A percentile compares a stretch with the other conserved stretches of the same genome.
These are phyloP conservation scores for Ulmus americana DNA, from an alignment of 331 rosid genomes.

Conservation along the genomic window DNA sequence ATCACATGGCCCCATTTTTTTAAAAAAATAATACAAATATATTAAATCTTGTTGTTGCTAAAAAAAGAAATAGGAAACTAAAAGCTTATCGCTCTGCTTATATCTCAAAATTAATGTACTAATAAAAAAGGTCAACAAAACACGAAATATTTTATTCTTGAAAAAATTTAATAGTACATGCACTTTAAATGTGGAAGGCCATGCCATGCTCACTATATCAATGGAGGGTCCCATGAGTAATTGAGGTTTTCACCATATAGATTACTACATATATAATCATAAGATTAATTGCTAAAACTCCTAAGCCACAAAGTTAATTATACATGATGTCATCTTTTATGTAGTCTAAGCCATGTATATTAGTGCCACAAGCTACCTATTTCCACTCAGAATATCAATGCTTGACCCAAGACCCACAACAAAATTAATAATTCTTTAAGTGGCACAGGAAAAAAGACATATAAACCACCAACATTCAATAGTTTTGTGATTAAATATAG, in stretches of 20 bases:
- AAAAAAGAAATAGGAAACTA: slow-evolving; percentile 1
- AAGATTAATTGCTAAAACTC: slow-evolving; percentile 20
- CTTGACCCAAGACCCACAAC: neutral
- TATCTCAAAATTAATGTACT: slow-evolving; percentile 7
- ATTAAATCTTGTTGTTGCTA: too few relatives aligned
- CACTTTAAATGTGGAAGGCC: slow-evolving; percentile 50
- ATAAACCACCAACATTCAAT: too few relatives aligned
- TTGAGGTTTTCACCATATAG: slow-evolving; percentile 27
- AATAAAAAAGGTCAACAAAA: slow-evolving; percentile 23
- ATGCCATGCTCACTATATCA: slow-evolving; percentile 31
- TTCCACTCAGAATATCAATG: slow-evolving; percentile 13
- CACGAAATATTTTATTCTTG: slow-evolving; percentile 20
- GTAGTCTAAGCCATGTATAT: slow-evolving; percentile 10
- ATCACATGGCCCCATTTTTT: too few relatives aligned
- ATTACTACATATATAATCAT: slow-evolving; percentile 16
- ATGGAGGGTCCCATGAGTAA: slow-evolving; percentile 57
- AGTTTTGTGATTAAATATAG: neutral
- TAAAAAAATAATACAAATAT: too few relatives aligned
- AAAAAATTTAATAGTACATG: slow-evolving; percentile 34
- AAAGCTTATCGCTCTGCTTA: neutral
- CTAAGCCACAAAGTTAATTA: slow-evolving; percentile 21
- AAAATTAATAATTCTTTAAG: neutral
- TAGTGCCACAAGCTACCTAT: slow-evolving; percentile 14
- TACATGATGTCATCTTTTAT: slow-evolving; percentile 16
- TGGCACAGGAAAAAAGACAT: neutral